These are phyloP conservation scores for Psidium guajava DNA, from an alignment of 345 rosid species.

Conservation along the genomic window DNA sequence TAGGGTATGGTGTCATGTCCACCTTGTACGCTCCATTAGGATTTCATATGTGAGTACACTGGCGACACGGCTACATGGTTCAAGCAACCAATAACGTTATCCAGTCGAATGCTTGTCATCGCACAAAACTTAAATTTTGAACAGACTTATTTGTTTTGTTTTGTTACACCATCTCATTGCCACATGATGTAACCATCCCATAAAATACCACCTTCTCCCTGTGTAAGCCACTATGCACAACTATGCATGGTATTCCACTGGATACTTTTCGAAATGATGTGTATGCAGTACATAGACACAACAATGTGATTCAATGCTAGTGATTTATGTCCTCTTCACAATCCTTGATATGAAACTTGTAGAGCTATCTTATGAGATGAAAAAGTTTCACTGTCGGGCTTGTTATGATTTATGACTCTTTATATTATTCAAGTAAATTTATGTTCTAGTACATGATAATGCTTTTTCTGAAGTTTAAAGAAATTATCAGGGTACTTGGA, in stretches of 20 bases:
- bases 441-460: background rate
- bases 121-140: background rate
- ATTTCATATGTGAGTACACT: background rate
- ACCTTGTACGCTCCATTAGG: background rate
- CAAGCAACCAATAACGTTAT: background rate
- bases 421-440: background rate
- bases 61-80: background rate
- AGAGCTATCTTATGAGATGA: background rate
- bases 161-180: background rate
- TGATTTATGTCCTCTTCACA: background rate
- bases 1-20: background rate
- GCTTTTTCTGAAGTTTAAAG: background rate
- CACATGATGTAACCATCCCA: background rate
- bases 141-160: background rate
- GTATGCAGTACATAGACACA: background rate
- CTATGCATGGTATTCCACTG: background rate
- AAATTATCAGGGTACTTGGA: background rate
- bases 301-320: background rate
- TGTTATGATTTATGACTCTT: background rate
- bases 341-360: background rate
- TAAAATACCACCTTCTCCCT: background rate
- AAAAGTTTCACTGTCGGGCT: background rate
- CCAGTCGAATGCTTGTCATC: background rate
- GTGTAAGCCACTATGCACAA: background rate
- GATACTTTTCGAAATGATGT: background rate